Base-by-base conservation (phyloP, 108 stramenopile genomes). In the Cyclostephanos invisitatus region DNA sequence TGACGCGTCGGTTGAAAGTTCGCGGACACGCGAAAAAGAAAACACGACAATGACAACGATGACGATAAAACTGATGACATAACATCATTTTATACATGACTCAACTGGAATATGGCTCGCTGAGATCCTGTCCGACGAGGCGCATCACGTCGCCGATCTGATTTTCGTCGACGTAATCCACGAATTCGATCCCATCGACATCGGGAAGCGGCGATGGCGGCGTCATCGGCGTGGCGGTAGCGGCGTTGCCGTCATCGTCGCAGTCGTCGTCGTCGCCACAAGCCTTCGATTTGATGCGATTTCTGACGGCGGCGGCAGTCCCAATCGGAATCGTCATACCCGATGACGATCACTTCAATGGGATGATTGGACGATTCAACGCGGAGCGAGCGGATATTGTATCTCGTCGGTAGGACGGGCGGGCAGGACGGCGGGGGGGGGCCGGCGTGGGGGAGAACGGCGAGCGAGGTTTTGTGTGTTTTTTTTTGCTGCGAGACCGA, bases 91-190 rank as follows among this genome's bases (percentile, higher is more conserved):
- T 18, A 36, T 2, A 59, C n/a, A n/a, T n/a, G n/a, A 37, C 36
- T 37, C 36, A 58, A 90, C 89, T 88, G 7, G 91, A 92, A 79
- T 95, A 95, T 17, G 93, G 93, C 65, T 95, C 93, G 25, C 89
- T 91, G 58, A 95, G 77, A 84, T 95, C 93, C 25, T 68, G 59
- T 18, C 86, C 84, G 7, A 95, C 93, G 24, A 95, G 67, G 17
- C 77, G 64, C 88, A 92, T 92, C 32, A 92, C 93, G 63, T 81
- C 58, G 10, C 89, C 87, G 21, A 95, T 65, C 57, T 92, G 93
- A 24, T 78, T 80, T 73, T 95, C 93, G 55, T 95, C 86, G 37
- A 67, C 62, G 56, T 95, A 95, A 69, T 92, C 73, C 57, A 84
- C 73, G 70, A 94, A 91, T 18, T 79, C 78, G 36, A 94, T 90